A percentile compares a stretch with the other conserved stretches of the same genome.
phyloP scores from a whole-genome alignment of 805 yeast species.

The Lachancea sp. region DNA sequence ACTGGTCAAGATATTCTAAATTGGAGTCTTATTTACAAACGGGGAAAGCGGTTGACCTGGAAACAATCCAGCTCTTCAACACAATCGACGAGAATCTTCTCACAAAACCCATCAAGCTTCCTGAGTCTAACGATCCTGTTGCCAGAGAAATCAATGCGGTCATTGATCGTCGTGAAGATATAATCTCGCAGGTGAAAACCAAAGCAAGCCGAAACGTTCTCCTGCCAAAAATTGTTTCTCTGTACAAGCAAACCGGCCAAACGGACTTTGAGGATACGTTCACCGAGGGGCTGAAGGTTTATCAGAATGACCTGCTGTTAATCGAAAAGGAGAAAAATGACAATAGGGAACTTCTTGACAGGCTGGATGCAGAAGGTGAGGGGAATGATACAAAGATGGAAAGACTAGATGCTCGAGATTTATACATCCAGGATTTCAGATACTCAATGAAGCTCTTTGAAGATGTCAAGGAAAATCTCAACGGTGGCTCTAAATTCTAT shows the following conservation, averaged over 20 bases:
- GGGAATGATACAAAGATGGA: conserved; percentile 3
- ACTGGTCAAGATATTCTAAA: conserved; percentile 37
- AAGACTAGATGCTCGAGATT: conserved; percentile 16
- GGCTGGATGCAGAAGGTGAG: conserved; percentile 37
- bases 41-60: conserved; percentile 57
- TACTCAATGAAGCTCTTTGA: conserved; percentile 34
- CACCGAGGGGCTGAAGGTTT: conserved; percentile 40
- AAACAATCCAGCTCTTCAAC: conserved; percentile 41
- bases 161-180: conserved; percentile 30
- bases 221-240: conserved; percentile 47
- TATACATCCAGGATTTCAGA: conserved; percentile 25
- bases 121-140: conserved; percentile 30
- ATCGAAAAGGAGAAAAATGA: conserved; percentile 37
- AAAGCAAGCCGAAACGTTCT: conserved; percentile 44
- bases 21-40: conserved; percentile 45
- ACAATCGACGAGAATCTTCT: conserved; percentile 44
- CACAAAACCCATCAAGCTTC: conserved; percentile 32
- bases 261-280: conserved; percentile 37
- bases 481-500: conserved; percentile 69
- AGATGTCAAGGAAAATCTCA: conserved; percentile 53
- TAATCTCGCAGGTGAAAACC: conserved; percentile 36
- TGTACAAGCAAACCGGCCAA: conserved; percentile 35
- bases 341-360: conserved; percentile 37
- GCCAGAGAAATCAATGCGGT: conserved; percentile 33
- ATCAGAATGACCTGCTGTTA: conserved; percentile 43